Evolutionary conservation across 331 rosid species (phyloP), one percentile per base, ranked within the genome.

Genomic region (Acacia pycnantha): DNA sequence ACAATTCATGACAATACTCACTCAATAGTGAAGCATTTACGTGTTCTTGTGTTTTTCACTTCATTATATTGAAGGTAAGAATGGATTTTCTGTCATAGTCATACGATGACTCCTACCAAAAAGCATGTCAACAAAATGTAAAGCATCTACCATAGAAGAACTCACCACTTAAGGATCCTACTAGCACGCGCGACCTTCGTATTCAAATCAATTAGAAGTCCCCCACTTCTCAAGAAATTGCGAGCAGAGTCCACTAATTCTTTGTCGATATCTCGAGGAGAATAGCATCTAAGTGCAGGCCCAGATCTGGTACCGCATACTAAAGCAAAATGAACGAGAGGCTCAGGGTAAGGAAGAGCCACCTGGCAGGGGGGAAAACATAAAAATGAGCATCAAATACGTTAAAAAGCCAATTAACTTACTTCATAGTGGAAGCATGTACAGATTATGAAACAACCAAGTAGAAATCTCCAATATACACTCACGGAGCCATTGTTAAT

Each of bases 131-230:
- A 81, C 74, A 43, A 2, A 79, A 78, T 21, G 82, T 29, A 29
- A 21, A 64, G 48, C 53, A 2, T 80, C 73, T 10, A 5, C 58
- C 50, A 18, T 15, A 62, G 11, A 27, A 74, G 27, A 18, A 76
- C 86, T 85, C 80, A 90, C 98, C 97, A 94, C 88, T 86, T 90
- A 65, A 94, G 95, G 73, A 90, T 90, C 88, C 84, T 85, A 77
- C 79, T 90, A 56, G 86, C 86, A 44, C 85, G 88, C 62, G 90
- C 93, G 77, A 84, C 73, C 79, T 85, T 90, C 79, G 82, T 72
- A 65, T 89, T 84, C 75, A 84, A 61, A 87, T 93, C 92, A 29
- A 93, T 27, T 59, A 56, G 27, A 73, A 91, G 77, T 73, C 94
- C 94, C 27, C 94, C 94, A 47, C 76, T 84, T 81, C 89, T 85